Evolutionary conservation across 1,284 basidiomycete species (phyloP).

Genomic region (Heterobasidion occidentale): DNA sequence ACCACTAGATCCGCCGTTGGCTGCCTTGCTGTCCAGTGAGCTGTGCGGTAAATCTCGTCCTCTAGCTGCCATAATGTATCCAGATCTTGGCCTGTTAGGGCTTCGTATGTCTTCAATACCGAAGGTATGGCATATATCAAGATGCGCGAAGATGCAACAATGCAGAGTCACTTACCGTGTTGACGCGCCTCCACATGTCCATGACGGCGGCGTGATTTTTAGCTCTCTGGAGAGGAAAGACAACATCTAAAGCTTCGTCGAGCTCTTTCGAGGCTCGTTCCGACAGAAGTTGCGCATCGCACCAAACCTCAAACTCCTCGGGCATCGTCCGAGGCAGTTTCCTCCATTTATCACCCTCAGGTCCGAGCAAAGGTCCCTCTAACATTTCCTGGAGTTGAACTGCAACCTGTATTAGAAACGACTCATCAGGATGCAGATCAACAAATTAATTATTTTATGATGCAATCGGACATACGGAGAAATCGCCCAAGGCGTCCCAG

Average conservation of each 20-base stretch:
- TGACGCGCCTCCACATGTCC: conserved; percentile 56
- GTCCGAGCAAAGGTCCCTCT: conserved; percentile 46
- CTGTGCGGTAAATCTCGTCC: conserved; percentile 40
- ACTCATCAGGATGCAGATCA: neutral
- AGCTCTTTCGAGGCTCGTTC: conserved; percentile 41
- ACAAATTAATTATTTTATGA: neutral
- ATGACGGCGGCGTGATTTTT: conserved; percentile 40
- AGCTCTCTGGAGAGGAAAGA: conserved; percentile 51
- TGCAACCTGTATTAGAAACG: conserved; percentile 32
- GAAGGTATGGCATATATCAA: neutral
- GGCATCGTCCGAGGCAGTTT: conserved; percentile 41
- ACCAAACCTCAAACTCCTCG: conserved; percentile 51
- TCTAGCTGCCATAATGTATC: conserved; percentile 58
- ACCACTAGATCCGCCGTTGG: conserved; percentile 5
- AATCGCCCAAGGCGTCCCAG: conserved; percentile 72
- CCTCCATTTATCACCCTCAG: conserved; percentile 42
- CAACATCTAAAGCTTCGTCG: conserved; percentile 44
- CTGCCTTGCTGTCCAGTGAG: conserved; percentile 47
- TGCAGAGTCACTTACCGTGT: conserved; percentile 35
- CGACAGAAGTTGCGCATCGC: conserved; percentile 58
- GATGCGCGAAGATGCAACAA: neutral
- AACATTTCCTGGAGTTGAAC: conserved; percentile 58
- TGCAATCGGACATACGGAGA: conserved; percentile 43
- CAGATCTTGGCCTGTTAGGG: conserved; percentile 40
- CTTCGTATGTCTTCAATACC: conserved; percentile 46